A percentile compares a stretch with the other conserved stretches of the same genome.
These are phyloP conservation scores for Microcyclosporella mali DNA, from an alignment of 2,329 filamentous ascomycete species.

Conservation along the genomic window DNA sequence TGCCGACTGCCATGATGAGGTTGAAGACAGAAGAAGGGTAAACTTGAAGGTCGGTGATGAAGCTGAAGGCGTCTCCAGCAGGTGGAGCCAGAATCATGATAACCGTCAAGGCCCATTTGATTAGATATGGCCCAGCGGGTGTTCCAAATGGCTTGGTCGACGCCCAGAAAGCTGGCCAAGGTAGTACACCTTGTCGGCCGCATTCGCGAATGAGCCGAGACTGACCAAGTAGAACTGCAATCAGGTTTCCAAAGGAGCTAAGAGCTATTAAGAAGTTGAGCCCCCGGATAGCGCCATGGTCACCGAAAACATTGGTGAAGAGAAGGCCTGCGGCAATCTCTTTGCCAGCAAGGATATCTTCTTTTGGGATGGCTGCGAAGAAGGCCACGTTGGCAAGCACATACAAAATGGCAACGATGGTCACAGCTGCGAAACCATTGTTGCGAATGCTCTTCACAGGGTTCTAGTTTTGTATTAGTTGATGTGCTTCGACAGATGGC, in stretches of 20 bases:
- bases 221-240: slow-evolving; percentile 50
- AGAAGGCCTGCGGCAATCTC: slow-evolving; percentile 54
- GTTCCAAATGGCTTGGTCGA: slow-evolving; percentile 59
- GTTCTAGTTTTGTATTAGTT: slow-evolving; percentile 32
- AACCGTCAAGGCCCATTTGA: slow-evolving; percentile 54
- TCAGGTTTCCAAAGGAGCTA: slow-evolving; percentile 54
- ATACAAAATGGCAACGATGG: slow-evolving; percentile 46
- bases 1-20: slow-evolving; percentile 50
- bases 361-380: slow-evolving; percentile 41
- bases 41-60: slow-evolving; percentile 44
- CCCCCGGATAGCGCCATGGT: slow-evolving; percentile 42
- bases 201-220: slow-evolving; percentile 56
- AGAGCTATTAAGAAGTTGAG: slow-evolving; percentile 54
- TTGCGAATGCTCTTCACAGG: slow-evolving; percentile 51
- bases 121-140: slow-evolving; percentile 43
- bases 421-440: slow-evolving; percentile 28
- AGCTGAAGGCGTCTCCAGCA: slow-evolving; percentile 59
- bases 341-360: slow-evolving; percentile 44
- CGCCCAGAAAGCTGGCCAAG: slow-evolving; percentile 56
- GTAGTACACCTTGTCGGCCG: slow-evolving; percentile 56
- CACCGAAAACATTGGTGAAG: slow-evolving; percentile 54
- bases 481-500: neutral
- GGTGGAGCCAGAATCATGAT: slow-evolving; percentile 57
- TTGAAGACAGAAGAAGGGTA: slow-evolving; percentile 57
- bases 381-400: slow-evolving; percentile 57